phyloP scores from a whole-genome alignment of 768 basidiomycete genomes.

The Tricholoma flavovirens region DNA sequence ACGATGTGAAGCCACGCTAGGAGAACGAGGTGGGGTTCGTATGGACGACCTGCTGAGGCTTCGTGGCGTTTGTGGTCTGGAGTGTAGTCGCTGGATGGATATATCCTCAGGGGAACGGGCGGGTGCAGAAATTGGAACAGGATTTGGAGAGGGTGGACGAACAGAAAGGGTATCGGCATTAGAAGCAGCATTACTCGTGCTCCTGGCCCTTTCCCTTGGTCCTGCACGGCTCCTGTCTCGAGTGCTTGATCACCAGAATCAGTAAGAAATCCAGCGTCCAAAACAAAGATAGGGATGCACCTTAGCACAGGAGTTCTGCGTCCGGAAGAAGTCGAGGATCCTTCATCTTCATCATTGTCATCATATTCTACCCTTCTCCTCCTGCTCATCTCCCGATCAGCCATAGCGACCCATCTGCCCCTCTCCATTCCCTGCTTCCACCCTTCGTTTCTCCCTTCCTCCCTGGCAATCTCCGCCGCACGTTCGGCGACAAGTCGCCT shows the following conservation, averaged over 20 bases:
- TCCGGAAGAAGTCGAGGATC: background rate
- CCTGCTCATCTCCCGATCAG: background rate
- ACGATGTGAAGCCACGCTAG: constrained; percentile 10
- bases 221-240: background rate
- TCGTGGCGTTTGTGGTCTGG: background rate
- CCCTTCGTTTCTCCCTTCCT: constrained; percentile 48
- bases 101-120: constrained; percentile 14
- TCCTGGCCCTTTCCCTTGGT: background rate
- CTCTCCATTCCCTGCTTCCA: constrained; percentile 41
- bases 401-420: constrained; percentile 18
- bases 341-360: constrained; percentile 1
- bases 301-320: background rate
- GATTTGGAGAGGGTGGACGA: constrained; percentile 2
- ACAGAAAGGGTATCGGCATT: constrained; percentile 13
- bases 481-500: constrained; percentile 42
- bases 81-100: constrained; percentile 7
- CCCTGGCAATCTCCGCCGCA: constrained; percentile 43
- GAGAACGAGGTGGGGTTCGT: constrained; percentile 1
- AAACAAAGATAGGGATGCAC: background rate
- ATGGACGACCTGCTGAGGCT: constrained; percentile 1
- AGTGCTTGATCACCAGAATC: background rate
- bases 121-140: background rate
- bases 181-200: constrained; percentile 5
- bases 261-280: background rate
- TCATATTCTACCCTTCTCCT: constrained; percentile 4